phyloP scores from a whole-genome alignment of 805 yeast genomes.

The Yarrowia bubula region DNA sequence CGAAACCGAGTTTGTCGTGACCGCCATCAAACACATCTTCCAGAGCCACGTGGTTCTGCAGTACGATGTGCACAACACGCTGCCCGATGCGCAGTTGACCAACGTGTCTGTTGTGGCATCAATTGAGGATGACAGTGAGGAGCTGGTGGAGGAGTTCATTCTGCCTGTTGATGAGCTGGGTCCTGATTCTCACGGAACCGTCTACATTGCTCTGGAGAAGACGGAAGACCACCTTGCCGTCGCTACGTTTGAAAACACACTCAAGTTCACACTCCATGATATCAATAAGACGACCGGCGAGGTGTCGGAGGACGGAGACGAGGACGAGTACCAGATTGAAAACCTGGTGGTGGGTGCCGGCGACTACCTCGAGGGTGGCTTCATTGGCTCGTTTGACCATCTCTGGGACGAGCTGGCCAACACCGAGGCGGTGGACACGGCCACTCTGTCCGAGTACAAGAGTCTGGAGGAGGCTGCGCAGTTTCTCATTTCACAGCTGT shows the following conservation, averaged over 20 bases:
- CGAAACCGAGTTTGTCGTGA: constrained; percentile 90
- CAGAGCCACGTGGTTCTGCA: constrained; percentile 71
- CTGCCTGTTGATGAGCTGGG: constrained; percentile 68
- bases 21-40: constrained; percentile 79
- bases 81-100: constrained; percentile 71
- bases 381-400: constrained; percentile 69
- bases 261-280: constrained; percentile 76
- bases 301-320: constrained; percentile 77
- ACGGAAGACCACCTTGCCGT: constrained; percentile 46
- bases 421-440: constrained; percentile 61
- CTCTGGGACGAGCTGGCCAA: constrained; percentile 66
- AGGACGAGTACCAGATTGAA: constrained; percentile 91
- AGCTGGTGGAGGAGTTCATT: constrained; percentile 67
- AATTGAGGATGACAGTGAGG: constrained; percentile 43
- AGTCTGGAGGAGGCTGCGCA: constrained; percentile 56
- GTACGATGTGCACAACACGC: constrained; percentile 80
- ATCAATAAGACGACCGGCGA: constrained; percentile 69
- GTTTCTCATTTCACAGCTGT: constrained; percentile 52
- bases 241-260: constrained; percentile 58
- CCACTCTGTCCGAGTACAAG: constrained; percentile 53
- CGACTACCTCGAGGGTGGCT: constrained; percentile 76
- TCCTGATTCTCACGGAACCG: constrained; percentile 69
- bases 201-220: constrained; percentile 73
- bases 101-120: constrained; percentile 63
- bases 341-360: constrained; percentile 72